These are phyloP conservation scores for Kluyveromyces sp. DNA, from an alignment of 1,139 yeast species.

Conservation along the genomic window DNA sequence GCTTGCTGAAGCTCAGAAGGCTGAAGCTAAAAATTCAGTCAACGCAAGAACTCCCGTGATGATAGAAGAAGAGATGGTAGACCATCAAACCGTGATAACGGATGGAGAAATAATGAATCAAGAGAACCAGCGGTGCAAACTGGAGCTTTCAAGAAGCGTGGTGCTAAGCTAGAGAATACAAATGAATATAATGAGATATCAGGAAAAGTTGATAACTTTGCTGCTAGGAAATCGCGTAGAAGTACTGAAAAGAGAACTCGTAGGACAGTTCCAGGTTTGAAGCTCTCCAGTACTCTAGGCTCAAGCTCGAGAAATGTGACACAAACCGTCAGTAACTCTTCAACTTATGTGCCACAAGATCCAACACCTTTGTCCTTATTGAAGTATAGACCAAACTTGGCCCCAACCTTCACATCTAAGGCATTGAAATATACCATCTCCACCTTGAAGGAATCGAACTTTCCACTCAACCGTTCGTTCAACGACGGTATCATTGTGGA, in stretches of 20 bases:
- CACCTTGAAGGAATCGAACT: slow-evolving; percentile 17
- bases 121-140: neutral
- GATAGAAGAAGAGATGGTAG: neutral
- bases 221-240: slow-evolving; percentile 4
- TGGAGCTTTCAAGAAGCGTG: neutral
- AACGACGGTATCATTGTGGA: slow-evolving; percentile 13
- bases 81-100: neutral
- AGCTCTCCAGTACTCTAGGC: slow-evolving; percentile 1
- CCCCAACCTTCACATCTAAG: slow-evolving; percentile 14
- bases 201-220: slow-evolving; percentile 1
- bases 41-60: too few species aligned
- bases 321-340: slow-evolving; percentile 5
- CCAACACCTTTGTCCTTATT: slow-evolving; percentile 20
- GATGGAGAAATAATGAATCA: neutral
- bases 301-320: slow-evolving; percentile 4
- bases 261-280: slow-evolving; percentile 8
- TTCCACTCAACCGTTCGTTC: slow-evolving; percentile 19
- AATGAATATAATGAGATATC: neutral
- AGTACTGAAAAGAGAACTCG: slow-evolving; percentile 7
- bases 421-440: slow-evolving; percentile 15
- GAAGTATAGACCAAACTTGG: slow-evolving; percentile 17
- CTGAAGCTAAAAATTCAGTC: neutral
- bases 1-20: neutral
- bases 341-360: slow-evolving; percentile 17
- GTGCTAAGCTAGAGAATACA: neutral